Conservation (phyloP, 2,329 filamentous ascomycete genomes). For the Metarhizium guizhouense region DNA sequence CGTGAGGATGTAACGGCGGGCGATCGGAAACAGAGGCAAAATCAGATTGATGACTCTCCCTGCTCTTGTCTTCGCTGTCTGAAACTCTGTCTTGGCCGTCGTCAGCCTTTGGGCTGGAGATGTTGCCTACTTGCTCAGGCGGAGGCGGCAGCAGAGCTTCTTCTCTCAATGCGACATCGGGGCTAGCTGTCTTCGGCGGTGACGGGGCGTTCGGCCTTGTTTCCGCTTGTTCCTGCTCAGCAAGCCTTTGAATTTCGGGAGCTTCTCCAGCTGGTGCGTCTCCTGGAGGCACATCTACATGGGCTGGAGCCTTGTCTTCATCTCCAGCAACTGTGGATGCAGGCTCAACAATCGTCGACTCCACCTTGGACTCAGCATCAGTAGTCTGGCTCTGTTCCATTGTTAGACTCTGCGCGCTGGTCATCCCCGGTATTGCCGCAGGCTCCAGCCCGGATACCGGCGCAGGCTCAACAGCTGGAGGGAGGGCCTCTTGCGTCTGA, state of each 20-base stretch:
- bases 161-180: neutral
- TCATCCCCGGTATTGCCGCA: slow-evolving; percentile 5
- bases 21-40: slow-evolving; percentile 11
- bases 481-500: slow-evolving; percentile 1
- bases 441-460: neutral
- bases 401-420: neutral
- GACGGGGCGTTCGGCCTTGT: neutral
- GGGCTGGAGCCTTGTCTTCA: slow-evolving; percentile 16
- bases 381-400: neutral
- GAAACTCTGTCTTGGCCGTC: slow-evolving; percentile 14
- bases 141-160: slow-evolving; percentile 25
- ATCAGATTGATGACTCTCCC: slow-evolving; percentile 15
- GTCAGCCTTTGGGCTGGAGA: slow-evolving; percentile 24
- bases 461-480: neutral
- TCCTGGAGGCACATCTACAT: slow-evolving; percentile 13
- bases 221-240: neutral
- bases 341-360: slow-evolving; percentile 20
- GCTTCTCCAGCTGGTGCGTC: neutral
- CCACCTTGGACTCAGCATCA: slow-evolving; percentile 8
- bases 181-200: neutral
- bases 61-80: slow-evolving; percentile 17
- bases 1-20: slow-evolving; percentile 16
- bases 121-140: slow-evolving; percentile 31
- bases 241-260: slow-evolving; percentile 4
- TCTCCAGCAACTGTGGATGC: slow-evolving; percentile 22